Evolutionary conservation across 352 stramenopile genomes (phyloP), one percentile per base, ranked within the genome.

Genomic region (Globisporangium mamillatum): DNA sequence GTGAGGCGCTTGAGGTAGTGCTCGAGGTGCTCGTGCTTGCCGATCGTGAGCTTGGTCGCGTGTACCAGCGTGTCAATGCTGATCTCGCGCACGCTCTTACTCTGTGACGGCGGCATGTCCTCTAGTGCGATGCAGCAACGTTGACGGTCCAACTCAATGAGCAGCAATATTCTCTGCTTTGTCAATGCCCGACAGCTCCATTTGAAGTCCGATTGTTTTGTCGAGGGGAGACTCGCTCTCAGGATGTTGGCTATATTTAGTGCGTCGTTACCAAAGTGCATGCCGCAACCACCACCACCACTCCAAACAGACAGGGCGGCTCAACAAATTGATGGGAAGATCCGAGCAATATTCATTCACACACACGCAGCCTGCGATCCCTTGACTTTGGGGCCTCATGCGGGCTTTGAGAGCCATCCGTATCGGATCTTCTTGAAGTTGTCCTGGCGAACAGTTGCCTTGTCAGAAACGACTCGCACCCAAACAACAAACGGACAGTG

Each of bases 1-100:
- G 86, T 92, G 59, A 93, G 67, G 12, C 86, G 77, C 68, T 90
- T 88, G 41, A 93, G 81, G 66, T 89, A 92, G 60, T 92, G 82
- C 44, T 85, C 71, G 3, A 86, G 67, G 5, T 82, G 68, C 70
- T 93, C 84, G 20, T 75, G 61, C 46, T 91, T 93, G 63, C 80
- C 86, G 18, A 93, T 72, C 9, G 70, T 91, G 52, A 89, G 73
- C 64, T 90, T 91, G 24, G 80, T 90, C 58, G 78, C 83, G 52
- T 85, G 69, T 12, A 93, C 67, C 6, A 93, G 76, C 63, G 75
- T 63, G 52, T 91, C 83, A 4, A 83, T 46, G n/a, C 75, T 84
- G 76, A 91, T 89, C 64, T 84, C 79, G 0, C 81, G 72, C 3
- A 68, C 78, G 14, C 64, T 56, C n/a, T 52, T 61, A 9, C n/a